These are phyloP conservation scores for Polyrhizophydium stewartii DNA, from an alignment of 371 early-diverging fungal species.

Conservation along the genomic window DNA sequence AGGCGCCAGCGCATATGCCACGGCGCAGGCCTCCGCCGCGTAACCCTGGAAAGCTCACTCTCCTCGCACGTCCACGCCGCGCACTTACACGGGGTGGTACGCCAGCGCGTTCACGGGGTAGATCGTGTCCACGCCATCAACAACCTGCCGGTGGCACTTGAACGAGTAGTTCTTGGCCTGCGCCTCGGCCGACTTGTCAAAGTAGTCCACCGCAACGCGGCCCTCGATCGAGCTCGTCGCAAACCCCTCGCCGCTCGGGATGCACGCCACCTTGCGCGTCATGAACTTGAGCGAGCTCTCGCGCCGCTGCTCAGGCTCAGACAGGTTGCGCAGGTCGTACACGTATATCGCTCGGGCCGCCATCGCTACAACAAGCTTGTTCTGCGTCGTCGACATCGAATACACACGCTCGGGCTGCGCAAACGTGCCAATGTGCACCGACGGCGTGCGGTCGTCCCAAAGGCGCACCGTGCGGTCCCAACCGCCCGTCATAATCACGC, in stretches of 20 bases:
- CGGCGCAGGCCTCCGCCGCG: too few relatives aligned
- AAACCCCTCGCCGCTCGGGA: slow-evolving; percentile 74
- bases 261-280: slow-evolving; percentile 71
- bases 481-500: slow-evolving; percentile 68
- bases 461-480: slow-evolving; percentile 85
- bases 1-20: too few relatives aligned
- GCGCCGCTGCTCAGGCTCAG: slow-evolving; percentile 63
- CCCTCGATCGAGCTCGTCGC: slow-evolving; percentile 91
- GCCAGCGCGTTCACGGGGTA: slow-evolving; percentile 93
- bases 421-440: slow-evolving; percentile 31
- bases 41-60: too few relatives aligned
- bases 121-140: slow-evolving; percentile 73
- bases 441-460: slow-evolving; percentile 67
- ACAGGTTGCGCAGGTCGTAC: slow-evolving; percentile 80
- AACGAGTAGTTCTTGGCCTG: slow-evolving; percentile 86
- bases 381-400: slow-evolving; percentile 67
- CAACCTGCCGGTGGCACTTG: slow-evolving; percentile 84
- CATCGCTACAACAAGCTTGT: slow-evolving; percentile 77
- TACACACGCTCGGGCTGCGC: slow-evolving; percentile 70
- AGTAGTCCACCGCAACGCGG: slow-evolving; percentile 88
- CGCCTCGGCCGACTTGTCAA: slow-evolving; percentile 63
- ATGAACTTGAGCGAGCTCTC: slow-evolving; percentile 80
- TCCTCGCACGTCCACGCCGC: too few relatives aligned
- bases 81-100: slow-evolving; percentile 79
- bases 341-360: slow-evolving; percentile 72